Evolutionary conservation across 2,329 filamentous ascomycete species (phyloP), one percentile per base, ranked within the genome.

Genomic region (Monosporascus sp.): DNA sequence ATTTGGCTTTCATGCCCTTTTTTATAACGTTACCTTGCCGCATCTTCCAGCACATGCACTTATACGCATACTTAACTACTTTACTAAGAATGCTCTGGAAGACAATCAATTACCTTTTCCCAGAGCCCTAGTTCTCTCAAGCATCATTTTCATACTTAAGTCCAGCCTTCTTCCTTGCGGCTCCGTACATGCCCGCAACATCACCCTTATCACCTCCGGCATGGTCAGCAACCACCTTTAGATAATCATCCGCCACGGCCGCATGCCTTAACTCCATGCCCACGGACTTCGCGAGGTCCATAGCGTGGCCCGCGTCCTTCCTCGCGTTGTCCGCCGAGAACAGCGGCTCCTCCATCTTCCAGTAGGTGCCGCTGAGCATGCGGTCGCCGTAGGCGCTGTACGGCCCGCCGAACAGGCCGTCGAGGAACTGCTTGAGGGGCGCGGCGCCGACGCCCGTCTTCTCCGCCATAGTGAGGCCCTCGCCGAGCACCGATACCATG

Each of bases 121-220:
- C 5, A 14, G 31, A 22, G 24, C n/a, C 14, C n/a, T 36, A 20
- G 6, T 7, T 42, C 3, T 27, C 38, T 65, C 48, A 68, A 52
- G 58, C 65, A 53, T 78, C 70, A 59, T 88, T 90, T 65, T 89
- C 87, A 71, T 85, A 96, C 51, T 83, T 78, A 61, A 96, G 69
- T 0, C 90, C 90, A 27, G 81, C 82, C 66, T 90, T 86, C 71
- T 86, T 75, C 62, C 91, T 81, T 51, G 88, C 84, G 2, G 86
- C 86, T 0, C 91, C 91, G 72, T 96, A 96, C 38, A 96, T 86
- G 11, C 82, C 86, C 2, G 89, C 86, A 67, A 96, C 82, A 70
- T 96, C 92, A 0, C 90, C 90, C 59, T 78, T 83, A 45, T 80
- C 77, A 0, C 89, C 90, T 47, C 76, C 73, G 55, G 62, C 64